Percentiles rank a stretch among this genome's conserved stretches.
These are phyloP conservation scores for Takashimella tepidaria DNA, from an alignment of 1,284 basidiomycete genomes.

Conservation along the genomic window DNA sequence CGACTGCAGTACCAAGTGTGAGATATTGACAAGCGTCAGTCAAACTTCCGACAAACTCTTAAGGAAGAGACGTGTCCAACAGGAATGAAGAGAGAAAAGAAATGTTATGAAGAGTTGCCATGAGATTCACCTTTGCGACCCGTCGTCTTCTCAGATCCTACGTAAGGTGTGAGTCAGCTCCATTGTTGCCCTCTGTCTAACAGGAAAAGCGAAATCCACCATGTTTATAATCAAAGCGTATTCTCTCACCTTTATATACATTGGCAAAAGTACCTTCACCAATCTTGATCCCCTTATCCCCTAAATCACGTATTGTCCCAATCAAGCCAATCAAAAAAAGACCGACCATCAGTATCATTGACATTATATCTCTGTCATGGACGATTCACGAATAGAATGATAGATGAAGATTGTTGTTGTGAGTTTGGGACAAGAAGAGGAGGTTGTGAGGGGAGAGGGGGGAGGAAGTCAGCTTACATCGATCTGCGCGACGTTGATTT, in stretches of 20 bases:
- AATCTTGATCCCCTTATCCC: slow-evolving; percentile 72
- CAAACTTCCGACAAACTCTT: too few relatives aligned
- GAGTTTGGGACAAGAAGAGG: background rate
- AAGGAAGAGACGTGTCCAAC: too few relatives aligned
- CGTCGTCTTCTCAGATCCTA: slow-evolving; percentile 34
- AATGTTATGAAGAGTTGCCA: too few relatives aligned
- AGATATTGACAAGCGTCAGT: too few relatives aligned
- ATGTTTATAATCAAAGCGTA: too few relatives aligned
- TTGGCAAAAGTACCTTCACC: slow-evolving; percentile 98
- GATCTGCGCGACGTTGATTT: slow-evolving; percentile 31
- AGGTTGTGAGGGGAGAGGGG: background rate
- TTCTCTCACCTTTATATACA: slow-evolving; percentile 84
- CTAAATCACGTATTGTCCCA: slow-evolving; percentile 17
- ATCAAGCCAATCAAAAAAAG: too few relatives aligned
- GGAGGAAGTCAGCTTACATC: slow-evolving; percentile 25
- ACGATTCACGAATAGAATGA: too few relatives aligned
- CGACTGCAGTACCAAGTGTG: slow-evolving; percentile 67
- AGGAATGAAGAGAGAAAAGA: too few relatives aligned
- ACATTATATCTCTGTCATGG: too few relatives aligned
- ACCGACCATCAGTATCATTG: too few relatives aligned
- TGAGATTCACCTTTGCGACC: slow-evolving; percentile 34
- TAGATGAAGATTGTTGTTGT: too few relatives aligned
- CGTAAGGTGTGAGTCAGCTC: slow-evolving; percentile 1
- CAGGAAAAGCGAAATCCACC: too few relatives aligned
- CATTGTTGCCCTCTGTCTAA: background rate